These are phyloP conservation scores for Cercospora janseana DNA, from an alignment of 2,329 filamentous ascomycete species.

Conservation along the genomic window DNA sequence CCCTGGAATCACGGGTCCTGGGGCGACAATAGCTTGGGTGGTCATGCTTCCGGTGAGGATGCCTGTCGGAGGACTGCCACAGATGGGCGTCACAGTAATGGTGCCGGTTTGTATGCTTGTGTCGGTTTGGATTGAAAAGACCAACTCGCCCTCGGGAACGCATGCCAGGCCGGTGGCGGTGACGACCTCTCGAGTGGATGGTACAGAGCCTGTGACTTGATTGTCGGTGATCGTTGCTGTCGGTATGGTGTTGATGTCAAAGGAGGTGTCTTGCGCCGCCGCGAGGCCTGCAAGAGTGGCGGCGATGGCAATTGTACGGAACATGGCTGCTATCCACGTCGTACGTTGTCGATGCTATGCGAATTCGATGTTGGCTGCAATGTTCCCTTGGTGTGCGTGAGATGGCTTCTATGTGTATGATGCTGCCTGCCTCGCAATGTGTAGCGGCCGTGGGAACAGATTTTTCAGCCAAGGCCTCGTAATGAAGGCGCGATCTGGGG, in stretches of 20 bases:
- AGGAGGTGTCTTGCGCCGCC: constrained; percentile 10
- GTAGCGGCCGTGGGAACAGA: too few species aligned
- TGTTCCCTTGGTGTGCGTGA: neutral
- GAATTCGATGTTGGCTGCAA: neutral
- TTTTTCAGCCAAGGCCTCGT: too few species aligned
- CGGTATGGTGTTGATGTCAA: constrained; percentile 16
- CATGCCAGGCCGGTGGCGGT: constrained; percentile 12
- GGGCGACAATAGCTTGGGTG: constrained; percentile 6
- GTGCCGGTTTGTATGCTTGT: constrained; percentile 18
- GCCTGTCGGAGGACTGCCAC: constrained; percentile 7
- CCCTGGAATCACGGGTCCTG: neutral
- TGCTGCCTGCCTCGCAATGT: neutral
- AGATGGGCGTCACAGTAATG: constrained; percentile 15
- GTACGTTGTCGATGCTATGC: neutral
- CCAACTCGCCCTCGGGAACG: constrained; percentile 14
- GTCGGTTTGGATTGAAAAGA: constrained; percentile 26
- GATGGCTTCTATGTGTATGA: neutral
- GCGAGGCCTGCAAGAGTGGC: constrained; percentile 10
- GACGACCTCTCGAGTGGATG: constrained; percentile 12
- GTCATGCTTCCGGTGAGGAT: constrained; percentile 6
- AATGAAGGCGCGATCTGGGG: neutral
- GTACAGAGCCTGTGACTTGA: neutral
- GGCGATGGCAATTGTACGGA: constrained; percentile 10
- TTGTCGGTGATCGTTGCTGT: constrained; percentile 13
- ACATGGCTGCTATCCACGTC: constrained; percentile 16